Evolutionary conservation across 352 stramenopile genomes (phyloP).

Genomic region (Globisporangium yorkense): DNA sequence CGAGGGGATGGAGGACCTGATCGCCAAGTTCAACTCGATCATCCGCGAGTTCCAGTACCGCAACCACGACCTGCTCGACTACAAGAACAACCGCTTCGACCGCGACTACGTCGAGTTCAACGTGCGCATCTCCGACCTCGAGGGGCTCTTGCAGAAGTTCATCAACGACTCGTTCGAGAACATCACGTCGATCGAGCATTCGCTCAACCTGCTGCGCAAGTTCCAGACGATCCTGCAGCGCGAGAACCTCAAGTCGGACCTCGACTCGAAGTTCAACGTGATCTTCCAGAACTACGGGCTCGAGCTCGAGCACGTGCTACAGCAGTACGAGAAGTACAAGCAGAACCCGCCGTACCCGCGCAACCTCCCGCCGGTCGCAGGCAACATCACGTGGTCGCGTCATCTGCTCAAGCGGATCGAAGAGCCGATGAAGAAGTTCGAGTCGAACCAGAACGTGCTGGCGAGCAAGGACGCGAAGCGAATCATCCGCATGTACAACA

Average conservation of each 20-base stretch:
- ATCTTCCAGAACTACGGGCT: slow-evolving; percentile 99
- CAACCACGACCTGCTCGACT: slow-evolving; percentile 96
- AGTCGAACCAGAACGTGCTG: slow-evolving; percentile 97
- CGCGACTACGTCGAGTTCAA: slow-evolving; percentile 96
- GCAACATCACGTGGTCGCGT: slow-evolving; percentile 97
- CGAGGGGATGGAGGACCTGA: slow-evolving; percentile 89
- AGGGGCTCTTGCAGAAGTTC: slow-evolving; percentile 96
- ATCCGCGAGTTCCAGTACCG: slow-evolving; percentile 97
- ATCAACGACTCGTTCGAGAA: slow-evolving; percentile 99
- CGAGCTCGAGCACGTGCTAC: slow-evolving; percentile 96
- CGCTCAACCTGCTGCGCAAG: slow-evolving; percentile 94
- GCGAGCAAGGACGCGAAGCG: slow-evolving; percentile 96
- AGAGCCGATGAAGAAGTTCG: slow-evolving; percentile 99
- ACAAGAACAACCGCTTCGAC: slow-evolving; percentile 98
- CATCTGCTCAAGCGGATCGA: slow-evolving; percentile 98
- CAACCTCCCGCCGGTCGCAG: slow-evolving; percentile 95
- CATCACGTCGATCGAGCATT: slow-evolving; percentile 98
- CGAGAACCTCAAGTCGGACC: slow-evolving; percentile 96
- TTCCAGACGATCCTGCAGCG: slow-evolving; percentile 98
- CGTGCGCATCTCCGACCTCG: slow-evolving; percentile 94
- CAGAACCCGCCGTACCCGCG: slow-evolving; percentile 95
- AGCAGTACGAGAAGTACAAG: slow-evolving; percentile 99
- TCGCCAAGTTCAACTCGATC: slow-evolving; percentile 93
- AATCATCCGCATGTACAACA: slow-evolving; percentile 99
- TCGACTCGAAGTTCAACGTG: slow-evolving; percentile 98